Conservation (phyloP, 257 asterid genomes). For the Solanum chiquidenum region DNA sequence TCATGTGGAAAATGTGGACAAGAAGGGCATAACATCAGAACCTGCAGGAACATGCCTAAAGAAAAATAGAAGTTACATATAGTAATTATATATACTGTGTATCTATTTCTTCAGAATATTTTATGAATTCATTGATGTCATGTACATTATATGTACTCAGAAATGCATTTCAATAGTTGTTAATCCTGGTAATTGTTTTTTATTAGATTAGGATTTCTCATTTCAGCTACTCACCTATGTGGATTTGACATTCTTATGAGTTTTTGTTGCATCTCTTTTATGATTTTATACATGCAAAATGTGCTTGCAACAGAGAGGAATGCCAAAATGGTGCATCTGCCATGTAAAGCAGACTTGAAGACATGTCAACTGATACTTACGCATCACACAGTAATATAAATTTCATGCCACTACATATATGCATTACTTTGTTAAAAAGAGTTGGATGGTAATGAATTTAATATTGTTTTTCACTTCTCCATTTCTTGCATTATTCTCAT, state of each 20-base stretch:
- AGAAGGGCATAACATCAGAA: no score
- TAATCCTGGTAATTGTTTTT: background rate
- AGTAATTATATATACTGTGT: no score
- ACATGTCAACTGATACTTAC: background rate
- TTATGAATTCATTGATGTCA: no score
- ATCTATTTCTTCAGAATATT: no score
- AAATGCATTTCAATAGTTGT: background rate
- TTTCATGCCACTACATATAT: background rate
- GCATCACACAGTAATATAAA: background rate
- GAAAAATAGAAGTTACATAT: no score
- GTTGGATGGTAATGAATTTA: background rate
- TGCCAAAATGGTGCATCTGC: background rate
- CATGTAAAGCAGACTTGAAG: background rate
- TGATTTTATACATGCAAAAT: background rate
- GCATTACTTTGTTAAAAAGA: background rate
- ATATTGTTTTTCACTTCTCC: background rate
- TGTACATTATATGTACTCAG: background rate
- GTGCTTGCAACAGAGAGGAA: background rate
- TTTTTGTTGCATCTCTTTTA: background rate
- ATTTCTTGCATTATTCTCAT: background rate
- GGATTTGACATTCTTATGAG: background rate
- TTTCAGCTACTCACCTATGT: background rate
- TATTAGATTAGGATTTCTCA: background rate
- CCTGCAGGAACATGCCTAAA: no score
- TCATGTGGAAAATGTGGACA: no score